Evolutionary conservation across 2,329 filamentous ascomycete genomes (phyloP), one percentile per base, ranked within the genome.

Genomic region (Periconia macrospinosa): DNA sequence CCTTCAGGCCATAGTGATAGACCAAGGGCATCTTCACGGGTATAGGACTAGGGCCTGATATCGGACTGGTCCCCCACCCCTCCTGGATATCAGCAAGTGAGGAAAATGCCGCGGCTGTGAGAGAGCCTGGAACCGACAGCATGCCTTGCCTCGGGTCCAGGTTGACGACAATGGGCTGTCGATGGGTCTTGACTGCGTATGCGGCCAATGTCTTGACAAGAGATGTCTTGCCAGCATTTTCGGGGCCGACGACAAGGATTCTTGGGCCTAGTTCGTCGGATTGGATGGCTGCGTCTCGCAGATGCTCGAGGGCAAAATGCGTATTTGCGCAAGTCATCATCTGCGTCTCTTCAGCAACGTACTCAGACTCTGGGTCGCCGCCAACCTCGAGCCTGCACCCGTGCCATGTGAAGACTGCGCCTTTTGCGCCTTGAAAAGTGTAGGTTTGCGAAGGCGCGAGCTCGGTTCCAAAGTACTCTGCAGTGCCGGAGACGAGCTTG

Each of bases 401-500:
- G 68, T 93, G 86, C 88, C 91, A 96, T 47, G 92, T 96, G 73
- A 90, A 90, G 67, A 99, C 88, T 56, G 93, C 92, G 53, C 90
- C 89, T 78, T 95, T 95, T 62, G 84, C 84, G 52, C 91, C 90
- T 44, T 84, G 83, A 74, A 99, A 93, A 30, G 82, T 87, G 78
- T 97, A 97, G 10, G 84, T 82, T 48, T 89, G 88, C 52, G 88
- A 89, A 10, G 85, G 82, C 11, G 92, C 92, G 42, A 99, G 88
- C 77, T 99, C 94, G 51, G 93, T 92, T 70, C 94, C 94, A 71
- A 97, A 96, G 68, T 96, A 86, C 75, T 99, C 94, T 46, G 93
- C 94, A 1, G 88, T 91, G 56, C 94, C 94, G 33, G 83, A 85
- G 52, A 91, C 76, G 23, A 97, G 80, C 78, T 92, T 75, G 61